Percentiles rank a stretch among this genome's conserved stretches.
phyloP scores from a whole-genome alignment of 164 flowering plant species.

The Chloranthus sessilifolius region DNA sequence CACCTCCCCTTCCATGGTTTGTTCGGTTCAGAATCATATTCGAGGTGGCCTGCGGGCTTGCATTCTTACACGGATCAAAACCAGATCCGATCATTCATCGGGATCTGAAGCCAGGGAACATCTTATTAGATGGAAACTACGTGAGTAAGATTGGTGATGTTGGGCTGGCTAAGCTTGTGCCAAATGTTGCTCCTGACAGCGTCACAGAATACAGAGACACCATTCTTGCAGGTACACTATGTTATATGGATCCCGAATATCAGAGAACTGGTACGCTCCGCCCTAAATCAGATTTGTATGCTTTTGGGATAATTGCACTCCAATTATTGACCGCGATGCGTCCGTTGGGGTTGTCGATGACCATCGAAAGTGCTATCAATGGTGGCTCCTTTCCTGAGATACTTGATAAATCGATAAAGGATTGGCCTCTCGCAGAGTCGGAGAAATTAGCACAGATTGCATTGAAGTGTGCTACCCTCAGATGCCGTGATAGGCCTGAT shows the following conservation, averaged over 20 bases:
- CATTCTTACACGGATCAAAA: slow-evolving; percentile 68
- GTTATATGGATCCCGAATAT: slow-evolving; percentile 92
- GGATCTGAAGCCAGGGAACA: slow-evolving; percentile 83
- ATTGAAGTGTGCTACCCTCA: slow-evolving; percentile 47
- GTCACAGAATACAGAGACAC: slow-evolving; percentile 63
- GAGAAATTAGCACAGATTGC: slow-evolving; percentile 58
- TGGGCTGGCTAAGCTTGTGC: slow-evolving; percentile 66
- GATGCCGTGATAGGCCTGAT: slow-evolving; percentile 90
- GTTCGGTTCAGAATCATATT: slow-evolving; percentile 55
- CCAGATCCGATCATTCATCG: slow-evolving; percentile 80
- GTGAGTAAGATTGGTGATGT: slow-evolving; percentile 82
- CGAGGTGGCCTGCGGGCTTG: slow-evolving; percentile 79
- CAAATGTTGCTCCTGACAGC: slow-evolving; percentile 62
- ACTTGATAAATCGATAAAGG: slow-evolving; percentile 52
- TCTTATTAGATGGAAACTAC: slow-evolving; percentile 57
- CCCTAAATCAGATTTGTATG: slow-evolving; percentile 84
- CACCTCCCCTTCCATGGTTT: slow-evolving; percentile 68
- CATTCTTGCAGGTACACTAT: slow-evolving; percentile 64
- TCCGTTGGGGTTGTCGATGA: slow-evolving; percentile 45
- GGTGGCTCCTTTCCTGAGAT: slow-evolving; percentile 35
- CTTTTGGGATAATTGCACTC: slow-evolving; percentile 65
- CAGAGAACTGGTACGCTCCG: slow-evolving; percentile 79
- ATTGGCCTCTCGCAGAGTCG: slow-evolving; percentile 76
- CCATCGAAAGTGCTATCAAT: slow-evolving; percentile 45
- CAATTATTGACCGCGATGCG: slow-evolving; percentile 58